These are phyloP conservation scores for Barnettozyma sp. DNA, from an alignment of 805 yeast genomes.

Conservation along the genomic window DNA sequence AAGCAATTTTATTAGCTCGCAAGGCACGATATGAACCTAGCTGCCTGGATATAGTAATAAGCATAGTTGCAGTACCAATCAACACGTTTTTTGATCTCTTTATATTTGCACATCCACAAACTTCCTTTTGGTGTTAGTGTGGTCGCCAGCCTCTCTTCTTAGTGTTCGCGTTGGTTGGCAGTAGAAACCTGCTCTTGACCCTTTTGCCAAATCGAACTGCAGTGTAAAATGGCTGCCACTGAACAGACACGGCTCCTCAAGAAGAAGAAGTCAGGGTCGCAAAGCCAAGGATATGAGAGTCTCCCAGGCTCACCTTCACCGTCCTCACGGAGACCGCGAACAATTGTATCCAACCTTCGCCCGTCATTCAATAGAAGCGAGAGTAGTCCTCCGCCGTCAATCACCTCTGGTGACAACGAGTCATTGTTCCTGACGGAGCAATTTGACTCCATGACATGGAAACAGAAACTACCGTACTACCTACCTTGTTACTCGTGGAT, in stretches of 20 bases:
- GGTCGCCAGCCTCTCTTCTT: no score
- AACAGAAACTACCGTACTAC: constrained; percentile 46
- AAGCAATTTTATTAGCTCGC: no score
- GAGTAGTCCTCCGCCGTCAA: constrained; percentile 12
- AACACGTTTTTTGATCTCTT: no score
- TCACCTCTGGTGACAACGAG: constrained; percentile 11
- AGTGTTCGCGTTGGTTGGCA: no score
- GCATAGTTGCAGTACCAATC: no score
- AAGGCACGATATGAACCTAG: no score
- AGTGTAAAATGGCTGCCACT: not conserved
- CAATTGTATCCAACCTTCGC: constrained; percentile 15
- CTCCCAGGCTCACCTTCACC: constrained; percentile 10
- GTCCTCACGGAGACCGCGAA: constrained; percentile 17
- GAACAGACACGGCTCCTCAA: constrained; percentile 13
- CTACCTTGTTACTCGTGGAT: constrained; percentile 66
- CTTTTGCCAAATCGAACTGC: no score
- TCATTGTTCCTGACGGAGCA: constrained; percentile 1
- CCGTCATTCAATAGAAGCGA: not conserved
- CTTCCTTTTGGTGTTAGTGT: no score
- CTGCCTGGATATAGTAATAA: no score
- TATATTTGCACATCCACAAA: no score
- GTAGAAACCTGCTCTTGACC: no score
- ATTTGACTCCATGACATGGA: constrained; percentile 10
- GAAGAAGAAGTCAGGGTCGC: constrained; percentile 3
- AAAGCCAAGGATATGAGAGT: constrained; percentile 11